Base-by-base conservation (phyloP, 2,329 filamentous ascomycete species). In the Rugonectria rugulosa region DNA sequence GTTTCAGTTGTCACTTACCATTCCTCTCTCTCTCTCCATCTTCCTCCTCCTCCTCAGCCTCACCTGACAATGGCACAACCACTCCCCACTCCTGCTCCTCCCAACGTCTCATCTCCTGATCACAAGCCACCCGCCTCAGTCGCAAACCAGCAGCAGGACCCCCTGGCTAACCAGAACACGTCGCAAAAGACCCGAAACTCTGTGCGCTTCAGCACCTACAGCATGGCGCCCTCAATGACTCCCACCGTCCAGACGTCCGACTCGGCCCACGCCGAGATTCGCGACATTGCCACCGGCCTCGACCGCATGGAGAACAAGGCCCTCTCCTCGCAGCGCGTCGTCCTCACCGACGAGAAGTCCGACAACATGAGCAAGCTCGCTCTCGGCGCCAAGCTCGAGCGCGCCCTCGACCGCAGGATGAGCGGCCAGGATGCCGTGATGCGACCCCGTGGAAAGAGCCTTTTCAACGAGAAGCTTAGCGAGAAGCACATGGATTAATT, bases 281-380 rank as follows among this genome's bases (percentile, higher is more conserved):
- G 77, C 73, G 85, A 90, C 64, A 92, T 95, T 73, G 89, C 90
- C 67, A 85, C 88, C 58, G 88, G 90, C 56, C 85, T 97, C 61
- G 88, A 92, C 68, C 90, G 92, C 69, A 90, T 97, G 77, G 91
- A 96, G 75, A 95, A 96, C 81, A 92, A 91, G 76, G 90, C 89
- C 43, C 86, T 97, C 23, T 79, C 86, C 65, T 85, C 89, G 68
- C 93, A 97, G 79, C 89, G 93, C 21, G 72, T 75, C 36, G 81
- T 86, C 53, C 85, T 93, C 61, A 89, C 81, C 71, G 85, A 89
- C 60, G 87, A 94, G 75, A 96, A 96, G 81, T 86, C 83, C 17
- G 90, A 91, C 68, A 88, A 89, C 72, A 81, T 96, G 75, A 88
- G 87, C 79, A 96, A 96, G 78, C 83, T 96, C 55, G 92, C 92